Conservation (phyloP, 345 rosid species). For the Eucalyptus fibrosa region DNA sequence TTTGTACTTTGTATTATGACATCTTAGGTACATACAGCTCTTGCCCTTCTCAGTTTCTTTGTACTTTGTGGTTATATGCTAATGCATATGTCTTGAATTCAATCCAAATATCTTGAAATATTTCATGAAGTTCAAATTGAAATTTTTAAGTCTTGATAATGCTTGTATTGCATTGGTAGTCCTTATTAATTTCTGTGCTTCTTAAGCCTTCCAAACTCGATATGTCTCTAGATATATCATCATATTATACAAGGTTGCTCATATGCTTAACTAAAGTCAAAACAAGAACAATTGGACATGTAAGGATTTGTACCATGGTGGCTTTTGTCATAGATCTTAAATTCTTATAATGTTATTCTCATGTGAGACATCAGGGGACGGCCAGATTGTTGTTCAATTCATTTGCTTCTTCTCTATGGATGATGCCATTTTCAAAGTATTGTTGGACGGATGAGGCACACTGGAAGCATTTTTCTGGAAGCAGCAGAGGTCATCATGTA, state of each 20-base stretch:
- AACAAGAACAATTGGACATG: not conserved
- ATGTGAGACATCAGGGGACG: constrained; percentile 93
- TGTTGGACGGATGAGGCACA: constrained; percentile 61
- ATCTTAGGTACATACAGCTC: not conserved
- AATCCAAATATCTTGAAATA: not conserved
- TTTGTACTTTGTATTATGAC: not conserved
- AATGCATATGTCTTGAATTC: not conserved
- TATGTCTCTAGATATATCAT: not conserved
- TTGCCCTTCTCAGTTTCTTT: not conserved
- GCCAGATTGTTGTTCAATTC: constrained; percentile 86
- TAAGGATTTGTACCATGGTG: not conserved
- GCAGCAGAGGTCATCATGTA: constrained; percentile 32
- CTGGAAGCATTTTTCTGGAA: constrained; percentile 60
- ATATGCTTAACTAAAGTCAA: not conserved
- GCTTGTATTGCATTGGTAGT: not conserved
- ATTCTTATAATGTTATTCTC: constrained; percentile 24
- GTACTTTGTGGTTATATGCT: not conserved
- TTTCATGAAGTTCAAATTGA: not conserved
- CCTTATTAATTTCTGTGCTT: not conserved
- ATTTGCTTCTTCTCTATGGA: constrained; percentile 84
- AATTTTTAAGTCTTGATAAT: not conserved
- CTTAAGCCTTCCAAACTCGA: not conserved
- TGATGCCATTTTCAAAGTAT: constrained; percentile 83
- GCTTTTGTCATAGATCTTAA: not conserved
- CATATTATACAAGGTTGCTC: not conserved